Conservation (phyloP, 805 yeast genomes). For the Candida namnaoensis region DNA sequence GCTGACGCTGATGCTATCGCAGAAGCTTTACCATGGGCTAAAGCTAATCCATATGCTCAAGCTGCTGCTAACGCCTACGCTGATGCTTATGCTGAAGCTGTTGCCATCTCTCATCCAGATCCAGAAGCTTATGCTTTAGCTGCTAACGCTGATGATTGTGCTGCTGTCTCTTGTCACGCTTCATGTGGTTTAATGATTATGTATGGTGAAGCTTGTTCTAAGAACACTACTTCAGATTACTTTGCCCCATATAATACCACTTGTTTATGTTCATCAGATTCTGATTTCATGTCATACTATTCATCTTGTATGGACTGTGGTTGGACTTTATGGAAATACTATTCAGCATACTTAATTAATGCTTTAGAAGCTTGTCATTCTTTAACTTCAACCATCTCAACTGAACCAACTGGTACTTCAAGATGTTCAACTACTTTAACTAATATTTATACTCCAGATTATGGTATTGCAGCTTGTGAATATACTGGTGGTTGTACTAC, state of each 20-base stretch:
- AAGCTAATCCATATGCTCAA: background rate
- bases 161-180: constrained; percentile 19
- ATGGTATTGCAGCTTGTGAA: background rate
- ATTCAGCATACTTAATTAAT: constrained; percentile 13
- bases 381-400: background rate
- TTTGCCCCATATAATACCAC: constrained; percentile 2
- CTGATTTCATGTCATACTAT: constrained; percentile 5
- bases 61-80: constrained; percentile 1
- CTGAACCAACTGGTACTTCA: constrained; percentile 19
- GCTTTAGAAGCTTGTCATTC: constrained; percentile 14
- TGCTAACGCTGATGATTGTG: constrained; percentile 9
- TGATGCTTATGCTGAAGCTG: constrained; percentile 1
- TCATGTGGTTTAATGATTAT: constrained; percentile 20
- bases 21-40: background rate
- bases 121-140: constrained; percentile 15
- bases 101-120: constrained; percentile 2
- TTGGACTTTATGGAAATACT: constrained; percentile 23
- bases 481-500: constrained; percentile 5
- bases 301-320: constrained; percentile 23
- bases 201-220: constrained; percentile 19
- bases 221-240: constrained; percentile 8
- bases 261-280: constrained; percentile 9
- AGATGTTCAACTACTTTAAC: constrained; percentile 10
- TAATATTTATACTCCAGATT: background rate
- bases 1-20: background rate